Evolutionary conservation across 371 early-diverging fungal species (phyloP).

Genomic region (Mucor velutinosus): DNA sequence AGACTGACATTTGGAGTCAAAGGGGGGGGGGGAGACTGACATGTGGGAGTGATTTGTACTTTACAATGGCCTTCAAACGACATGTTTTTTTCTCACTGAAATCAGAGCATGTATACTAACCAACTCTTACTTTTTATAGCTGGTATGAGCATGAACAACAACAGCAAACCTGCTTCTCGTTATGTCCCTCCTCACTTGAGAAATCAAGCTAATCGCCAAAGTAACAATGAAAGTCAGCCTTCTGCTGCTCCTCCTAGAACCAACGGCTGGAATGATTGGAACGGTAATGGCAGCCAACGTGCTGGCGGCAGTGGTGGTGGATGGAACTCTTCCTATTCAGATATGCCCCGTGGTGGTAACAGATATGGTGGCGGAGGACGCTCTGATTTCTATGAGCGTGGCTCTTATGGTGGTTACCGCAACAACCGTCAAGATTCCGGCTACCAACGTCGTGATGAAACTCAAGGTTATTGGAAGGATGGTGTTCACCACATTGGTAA

Average conservation of each 20-base stretch:
- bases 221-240: constrained; percentile 9
- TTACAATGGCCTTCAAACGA: background rate
- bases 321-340: constrained; percentile 60
- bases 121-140: constrained; percentile 37
- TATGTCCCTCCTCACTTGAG: constrained; percentile 59
- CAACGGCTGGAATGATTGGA: constrained; percentile 35
- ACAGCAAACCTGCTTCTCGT: constrained; percentile 31
- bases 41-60: background rate
- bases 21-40: background rate
- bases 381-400: constrained; percentile 35
- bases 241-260: constrained; percentile 13
- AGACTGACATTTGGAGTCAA: background rate
- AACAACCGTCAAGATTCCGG: constrained; percentile 48
- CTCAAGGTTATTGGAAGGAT: constrained; percentile 69
- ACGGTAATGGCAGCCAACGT: constrained; percentile 14
- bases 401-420: constrained; percentile 42
- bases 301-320: constrained; percentile 27
- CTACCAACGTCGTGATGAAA: constrained; percentile 53
- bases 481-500: constrained; percentile 59
- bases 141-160: constrained; percentile 63
- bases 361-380: constrained; percentile 33
- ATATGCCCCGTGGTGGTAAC: constrained; percentile 29
- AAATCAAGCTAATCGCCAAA: constrained; percentile 25
- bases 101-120: background rate
- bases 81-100: background rate